Evolutionary conservation across 2,329 filamentous ascomycete species (phyloP).

Genomic region (Fusarium sp.): DNA sequence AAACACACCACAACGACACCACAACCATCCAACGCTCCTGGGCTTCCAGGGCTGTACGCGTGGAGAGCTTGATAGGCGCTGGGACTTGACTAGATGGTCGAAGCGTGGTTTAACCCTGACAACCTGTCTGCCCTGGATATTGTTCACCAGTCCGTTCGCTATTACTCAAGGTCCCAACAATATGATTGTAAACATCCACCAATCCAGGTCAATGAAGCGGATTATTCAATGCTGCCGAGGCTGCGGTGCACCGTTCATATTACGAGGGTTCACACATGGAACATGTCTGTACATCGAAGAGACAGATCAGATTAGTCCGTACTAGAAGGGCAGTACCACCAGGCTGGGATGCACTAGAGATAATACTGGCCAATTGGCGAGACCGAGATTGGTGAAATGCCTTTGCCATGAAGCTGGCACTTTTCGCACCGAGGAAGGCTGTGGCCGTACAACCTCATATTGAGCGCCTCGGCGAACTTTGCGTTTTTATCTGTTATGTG

Average conservation of each 20-base stretch:
- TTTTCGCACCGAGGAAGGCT: conserved; percentile 16
- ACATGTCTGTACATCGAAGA: conserved; percentile 16
- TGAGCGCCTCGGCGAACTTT: conserved; percentile 24
- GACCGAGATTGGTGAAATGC: conserved; percentile 18
- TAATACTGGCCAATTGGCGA: conserved; percentile 26
- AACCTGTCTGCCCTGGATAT: conserved; percentile 29
- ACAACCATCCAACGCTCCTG: conserved; percentile 38
- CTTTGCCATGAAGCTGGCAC: conserved; percentile 10
- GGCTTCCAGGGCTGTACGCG: conserved; percentile 11
- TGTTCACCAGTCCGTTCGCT: conserved; percentile 15
- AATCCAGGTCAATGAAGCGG: conserved; percentile 22
- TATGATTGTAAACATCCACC: conserved; percentile 29
- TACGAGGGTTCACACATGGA: conserved; percentile 17
- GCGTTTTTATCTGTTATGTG: conserved; percentile 9
- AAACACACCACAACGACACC: conserved; percentile 44
- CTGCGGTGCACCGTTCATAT: neutral
- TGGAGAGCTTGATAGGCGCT: conserved; percentile 19
- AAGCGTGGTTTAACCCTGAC: conserved; percentile 33
- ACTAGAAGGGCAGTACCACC: conserved; percentile 24
- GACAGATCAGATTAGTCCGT: conserved; percentile 28
- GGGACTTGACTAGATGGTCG: conserved; percentile 5
- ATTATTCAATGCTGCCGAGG: conserved; percentile 4
- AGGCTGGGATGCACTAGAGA: conserved; percentile 30
- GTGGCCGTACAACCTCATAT: conserved; percentile 10
- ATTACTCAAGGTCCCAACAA: conserved; percentile 25